A percentile compares a stretch with the other conserved stretches of the same genome.
phyloP scores from a whole-genome alignment of 2,329 filamentous ascomycete genomes.

The Paraphaeosphaeria minitans region DNA sequence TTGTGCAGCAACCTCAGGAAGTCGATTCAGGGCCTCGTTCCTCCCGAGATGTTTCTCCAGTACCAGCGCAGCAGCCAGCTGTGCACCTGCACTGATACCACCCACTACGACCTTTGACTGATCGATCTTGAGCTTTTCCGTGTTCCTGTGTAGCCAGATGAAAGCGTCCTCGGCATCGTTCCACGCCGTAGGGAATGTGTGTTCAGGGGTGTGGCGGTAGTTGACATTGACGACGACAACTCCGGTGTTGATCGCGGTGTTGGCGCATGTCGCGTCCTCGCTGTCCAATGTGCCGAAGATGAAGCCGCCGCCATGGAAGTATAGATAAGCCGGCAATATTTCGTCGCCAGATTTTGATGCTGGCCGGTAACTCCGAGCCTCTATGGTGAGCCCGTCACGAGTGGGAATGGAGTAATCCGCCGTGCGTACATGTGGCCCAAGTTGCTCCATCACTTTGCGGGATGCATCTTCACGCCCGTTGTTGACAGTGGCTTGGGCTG shows the following conservation, averaged over 20 bases:
- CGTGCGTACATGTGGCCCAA: slow-evolving; percentile 29
- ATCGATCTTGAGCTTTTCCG: slow-evolving; percentile 48
- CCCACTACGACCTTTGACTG: slow-evolving; percentile 54
- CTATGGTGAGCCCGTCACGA: slow-evolving; percentile 53
- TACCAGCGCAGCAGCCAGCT: slow-evolving; percentile 55
- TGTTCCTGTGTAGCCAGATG: slow-evolving; percentile 58
- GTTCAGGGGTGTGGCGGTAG: slow-evolving; percentile 64
- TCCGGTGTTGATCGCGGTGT: slow-evolving; percentile 50
- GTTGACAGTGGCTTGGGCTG: slow-evolving; percentile 27
- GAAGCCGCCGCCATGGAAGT: slow-evolving; percentile 61
- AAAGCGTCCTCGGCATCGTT: slow-evolving; percentile 61
- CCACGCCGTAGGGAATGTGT: slow-evolving; percentile 59
- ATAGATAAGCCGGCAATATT: slow-evolving; percentile 56
- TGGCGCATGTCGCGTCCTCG: slow-evolving; percentile 60
- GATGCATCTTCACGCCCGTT: slow-evolving; percentile 25
- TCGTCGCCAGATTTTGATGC: slow-evolving; percentile 35
- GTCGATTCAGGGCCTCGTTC: slow-evolving; percentile 28
- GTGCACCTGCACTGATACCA: slow-evolving; percentile 58
- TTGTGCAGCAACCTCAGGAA: slow-evolving; percentile 54
- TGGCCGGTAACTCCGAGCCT: slow-evolving; percentile 56
- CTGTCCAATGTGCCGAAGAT: slow-evolving; percentile 59
- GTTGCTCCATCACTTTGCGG: slow-evolving; percentile 24
- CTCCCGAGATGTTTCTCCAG: slow-evolving; percentile 53
- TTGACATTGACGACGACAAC: slow-evolving; percentile 61
- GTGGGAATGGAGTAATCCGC: slow-evolving; percentile 44